A percentile compares a stretch with the other conserved stretches of the same genome.
Conservation (phyloP, 441 rosid genomes). For the California macrophylla region DNA sequence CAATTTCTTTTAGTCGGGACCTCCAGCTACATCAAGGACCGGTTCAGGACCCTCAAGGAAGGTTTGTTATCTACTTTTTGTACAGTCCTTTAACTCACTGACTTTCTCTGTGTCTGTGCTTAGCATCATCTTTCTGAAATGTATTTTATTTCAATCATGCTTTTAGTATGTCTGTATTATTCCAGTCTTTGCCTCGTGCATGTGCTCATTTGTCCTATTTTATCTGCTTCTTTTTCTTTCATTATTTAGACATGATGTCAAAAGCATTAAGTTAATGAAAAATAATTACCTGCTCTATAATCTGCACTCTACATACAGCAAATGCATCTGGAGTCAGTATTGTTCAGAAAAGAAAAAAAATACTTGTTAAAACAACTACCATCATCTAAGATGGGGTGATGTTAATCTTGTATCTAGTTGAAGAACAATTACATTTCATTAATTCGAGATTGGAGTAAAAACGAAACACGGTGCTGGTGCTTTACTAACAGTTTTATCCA, state of each 20-base stretch:
- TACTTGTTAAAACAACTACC: background rate
- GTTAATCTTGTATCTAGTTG: background rate
- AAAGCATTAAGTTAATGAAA: background rate
- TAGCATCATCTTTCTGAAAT: background rate
- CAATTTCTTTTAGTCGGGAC: constrained; percentile 43
- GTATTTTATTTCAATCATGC: background rate
- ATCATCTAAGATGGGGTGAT: background rate
- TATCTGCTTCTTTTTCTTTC: constrained; percentile 11
- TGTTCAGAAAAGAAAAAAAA: background rate
- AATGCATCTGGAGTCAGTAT: background rate
- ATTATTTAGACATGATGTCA: background rate
- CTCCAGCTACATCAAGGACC: constrained; percentile 62
- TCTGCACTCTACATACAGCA: constrained; percentile 5
- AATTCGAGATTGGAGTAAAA: background rate
- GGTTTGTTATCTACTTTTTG: constrained; percentile 41
- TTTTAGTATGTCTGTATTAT: background rate
- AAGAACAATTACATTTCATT: background rate
- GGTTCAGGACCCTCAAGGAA: constrained; percentile 77
- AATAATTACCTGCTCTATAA: background rate
- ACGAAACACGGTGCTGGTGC: background rate
- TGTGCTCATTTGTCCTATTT: background rate
- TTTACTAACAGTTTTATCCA: background rate
- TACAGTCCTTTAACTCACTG: constrained; percentile 9
- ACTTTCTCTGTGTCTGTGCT: constrained; percentile 3
- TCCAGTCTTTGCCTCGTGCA: background rate